These are phyloP conservation scores for Pseudozyma tsukubaensis DNA, from an alignment of 1,284 basidiomycete species.

Conservation along the genomic window DNA sequence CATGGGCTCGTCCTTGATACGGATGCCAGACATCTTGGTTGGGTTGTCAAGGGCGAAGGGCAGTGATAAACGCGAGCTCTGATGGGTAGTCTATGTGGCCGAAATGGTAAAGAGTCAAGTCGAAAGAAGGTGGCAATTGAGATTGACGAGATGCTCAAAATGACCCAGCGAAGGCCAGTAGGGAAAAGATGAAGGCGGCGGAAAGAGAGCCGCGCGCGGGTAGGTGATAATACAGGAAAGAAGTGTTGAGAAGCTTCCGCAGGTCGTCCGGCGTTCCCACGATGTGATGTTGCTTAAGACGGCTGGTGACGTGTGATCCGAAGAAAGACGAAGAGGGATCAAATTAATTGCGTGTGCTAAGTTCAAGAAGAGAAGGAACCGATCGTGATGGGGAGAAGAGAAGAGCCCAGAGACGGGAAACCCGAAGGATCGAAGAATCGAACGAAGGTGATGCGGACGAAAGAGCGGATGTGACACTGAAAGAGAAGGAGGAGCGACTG, in stretches of 20 bases:
- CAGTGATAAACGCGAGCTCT: background rate
- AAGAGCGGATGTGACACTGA: no score
- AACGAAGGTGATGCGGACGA: no score
- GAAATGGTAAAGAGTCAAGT: no score
- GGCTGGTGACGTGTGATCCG: constrained; percentile 1
- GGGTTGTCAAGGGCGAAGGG: background rate
- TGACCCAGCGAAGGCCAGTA: no score
- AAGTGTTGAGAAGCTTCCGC: background rate
- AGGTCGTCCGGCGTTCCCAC: constrained; percentile 26
- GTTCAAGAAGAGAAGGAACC: constrained; percentile 1
- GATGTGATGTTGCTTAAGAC: background rate
- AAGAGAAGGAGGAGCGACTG: no score
- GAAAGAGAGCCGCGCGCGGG: background rate
- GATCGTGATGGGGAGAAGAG: no score
- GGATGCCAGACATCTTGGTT: constrained; percentile 19
- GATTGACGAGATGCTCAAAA: no score
- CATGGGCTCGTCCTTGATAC: constrained; percentile 52
- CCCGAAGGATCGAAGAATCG: no score
- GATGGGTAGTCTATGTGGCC: background rate
- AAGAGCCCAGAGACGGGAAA: no score
- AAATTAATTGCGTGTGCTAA: background rate
- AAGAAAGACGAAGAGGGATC: background rate
- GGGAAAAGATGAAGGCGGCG: background rate
- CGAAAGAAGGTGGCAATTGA: no score
- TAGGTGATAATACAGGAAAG: background rate